Base-by-base conservation (phyloP, 345 rosid species). In the Isatis tinctoria region DNA sequence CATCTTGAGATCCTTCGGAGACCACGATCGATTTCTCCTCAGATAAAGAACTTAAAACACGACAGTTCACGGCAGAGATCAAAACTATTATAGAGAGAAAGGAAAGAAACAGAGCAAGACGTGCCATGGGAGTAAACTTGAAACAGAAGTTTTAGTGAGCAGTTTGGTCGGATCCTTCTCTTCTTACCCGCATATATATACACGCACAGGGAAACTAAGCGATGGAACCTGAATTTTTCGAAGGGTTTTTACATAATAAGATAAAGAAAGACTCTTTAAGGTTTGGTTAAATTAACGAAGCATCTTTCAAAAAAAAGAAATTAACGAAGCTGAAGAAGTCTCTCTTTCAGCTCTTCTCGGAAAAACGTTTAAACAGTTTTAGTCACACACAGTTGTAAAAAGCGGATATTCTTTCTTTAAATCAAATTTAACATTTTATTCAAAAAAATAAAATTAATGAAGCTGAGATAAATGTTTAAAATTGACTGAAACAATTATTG, bases 111-210 rank as follows among this genome's bases (percentile, higher is more conserved):
- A 63, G 70, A 76, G 44, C 27, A 76, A 63, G 45, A 54, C 71
- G 56, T 75, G 70, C 70, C 79, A 75, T 75, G 8, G 65, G 60
- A 61, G 70, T 52, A 32, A 75, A 17, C 70, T 76, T 37, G 36
- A 20, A 61, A 61, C 47, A 37, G 43, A 49, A 39, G 49, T 49
- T 58, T 57, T 27, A 61, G 8, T 17, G 52, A 40, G 32, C 43
- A 12, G 62, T 60, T 61, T 49, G 32, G 66, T 70, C 48, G 8
- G 37, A 47, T 70, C 16, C 18, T 6, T 48, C 61, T 48, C 36
- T 16, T 60, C 36, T 37, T 61, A 37, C 41, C 4, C 18, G 30
- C 40, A 37, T 71, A 48, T n/a, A 70, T 3, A 60, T 27, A 58
- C 18, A 35, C 14, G 47, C 49, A 49, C n/a, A 26, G 4, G 3